phyloP scores from a whole-genome alignment of 805 yeast species.

The Wickerhamiella kazuoi region DNA sequence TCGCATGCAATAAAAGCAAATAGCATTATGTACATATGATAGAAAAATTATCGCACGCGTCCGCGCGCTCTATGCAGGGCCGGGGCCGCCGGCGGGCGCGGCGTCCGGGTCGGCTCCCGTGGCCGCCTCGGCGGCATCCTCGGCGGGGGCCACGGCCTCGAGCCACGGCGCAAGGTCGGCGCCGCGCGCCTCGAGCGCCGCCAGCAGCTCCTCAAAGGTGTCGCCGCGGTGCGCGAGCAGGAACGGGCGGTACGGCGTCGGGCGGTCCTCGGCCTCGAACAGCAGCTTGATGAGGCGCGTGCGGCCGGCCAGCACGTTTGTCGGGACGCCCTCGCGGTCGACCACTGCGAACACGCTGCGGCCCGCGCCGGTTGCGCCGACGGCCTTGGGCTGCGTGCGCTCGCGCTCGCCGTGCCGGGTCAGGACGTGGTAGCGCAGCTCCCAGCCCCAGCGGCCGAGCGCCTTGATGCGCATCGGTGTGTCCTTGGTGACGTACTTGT shows the following conservation, averaged over 20 bases:
- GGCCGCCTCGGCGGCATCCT: too few relatives aligned
- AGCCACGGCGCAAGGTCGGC: slow-evolving; percentile 13
- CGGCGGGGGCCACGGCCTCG: too few relatives aligned
- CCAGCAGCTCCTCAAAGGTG: slow-evolving; percentile 32
- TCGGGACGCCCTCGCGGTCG: slow-evolving; percentile 3
- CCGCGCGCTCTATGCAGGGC: too few relatives aligned
- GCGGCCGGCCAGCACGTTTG: slow-evolving; percentile 43
- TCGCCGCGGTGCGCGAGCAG: slow-evolving; percentile 27
- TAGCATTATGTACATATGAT: not conserved
- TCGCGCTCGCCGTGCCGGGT: slow-evolving; percentile 25
- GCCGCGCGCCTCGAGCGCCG: slow-evolving; percentile 28
- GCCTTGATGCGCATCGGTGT: slow-evolving; percentile 82
- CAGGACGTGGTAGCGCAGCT: slow-evolving; percentile 58
- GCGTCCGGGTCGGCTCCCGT: too few relatives aligned
- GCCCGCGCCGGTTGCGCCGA: slow-evolving; percentile 20
- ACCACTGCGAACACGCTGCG: slow-evolving; percentile 35
- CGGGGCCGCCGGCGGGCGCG: too few relatives aligned
- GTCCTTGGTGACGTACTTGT: slow-evolving; percentile 70
- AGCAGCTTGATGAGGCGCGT: slow-evolving; percentile 34
- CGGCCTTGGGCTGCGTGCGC: slow-evolving; percentile 25
- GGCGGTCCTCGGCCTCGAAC: slow-evolving; percentile 4
- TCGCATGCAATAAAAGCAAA: too few relatives aligned
- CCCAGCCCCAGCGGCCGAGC: slow-evolving; percentile 87
- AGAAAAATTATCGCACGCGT: too few relatives aligned
- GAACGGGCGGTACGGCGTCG: slow-evolving; percentile 29